Evolutionary conservation across 2,329 filamentous ascomycete species (phyloP).

Genomic region (Microdochium nivale): DNA sequence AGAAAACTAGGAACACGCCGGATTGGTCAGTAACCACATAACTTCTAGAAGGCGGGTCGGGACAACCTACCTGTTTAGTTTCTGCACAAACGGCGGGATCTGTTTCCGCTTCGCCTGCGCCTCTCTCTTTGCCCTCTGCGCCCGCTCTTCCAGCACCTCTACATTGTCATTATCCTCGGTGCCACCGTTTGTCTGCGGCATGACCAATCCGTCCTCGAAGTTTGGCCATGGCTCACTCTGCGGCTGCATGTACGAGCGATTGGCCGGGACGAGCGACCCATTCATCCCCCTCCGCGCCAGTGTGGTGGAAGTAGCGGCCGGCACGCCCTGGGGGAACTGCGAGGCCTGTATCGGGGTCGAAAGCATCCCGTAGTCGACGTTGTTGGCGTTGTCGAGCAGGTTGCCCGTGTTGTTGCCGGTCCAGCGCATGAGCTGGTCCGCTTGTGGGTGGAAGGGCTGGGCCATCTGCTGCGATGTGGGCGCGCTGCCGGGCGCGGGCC

Average conservation of each 20-base stretch:
- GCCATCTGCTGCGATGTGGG: conserved; percentile 30
- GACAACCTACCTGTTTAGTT: conserved; percentile 76
- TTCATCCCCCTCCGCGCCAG: conserved; percentile 45
- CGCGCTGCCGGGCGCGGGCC: conserved; percentile 21
- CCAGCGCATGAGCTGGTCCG: conserved; percentile 47
- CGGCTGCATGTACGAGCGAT: conserved; percentile 17
- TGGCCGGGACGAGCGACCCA: conserved; percentile 33
- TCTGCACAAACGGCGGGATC: conserved; percentile 96
- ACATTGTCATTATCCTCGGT: conserved; percentile 58
- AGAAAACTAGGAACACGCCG: conserved; percentile 59
- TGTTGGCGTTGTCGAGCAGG: conserved; percentile 22
- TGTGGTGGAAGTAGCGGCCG: conserved; percentile 33
- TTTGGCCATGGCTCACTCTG: conserved; percentile 24
- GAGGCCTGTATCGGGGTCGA: conserved; percentile 20
- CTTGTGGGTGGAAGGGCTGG: conserved; percentile 23
- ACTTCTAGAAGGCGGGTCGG: conserved; percentile 1
- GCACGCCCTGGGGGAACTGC: conserved; percentile 15
- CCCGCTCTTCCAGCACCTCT: conserved; percentile 71
- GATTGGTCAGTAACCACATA: conserved; percentile 3
- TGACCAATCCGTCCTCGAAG: conserved; percentile 35
- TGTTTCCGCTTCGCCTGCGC: conserved; percentile 86
- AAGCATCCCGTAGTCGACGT: conserved; percentile 21
- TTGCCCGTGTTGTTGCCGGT: conserved; percentile 28
- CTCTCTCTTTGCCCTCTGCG: conserved; percentile 75
- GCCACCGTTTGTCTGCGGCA: conserved; percentile 24